phyloP scores from a whole-genome alignment of 1,139 yeast species.

The Candida tetrigidarum region DNA sequence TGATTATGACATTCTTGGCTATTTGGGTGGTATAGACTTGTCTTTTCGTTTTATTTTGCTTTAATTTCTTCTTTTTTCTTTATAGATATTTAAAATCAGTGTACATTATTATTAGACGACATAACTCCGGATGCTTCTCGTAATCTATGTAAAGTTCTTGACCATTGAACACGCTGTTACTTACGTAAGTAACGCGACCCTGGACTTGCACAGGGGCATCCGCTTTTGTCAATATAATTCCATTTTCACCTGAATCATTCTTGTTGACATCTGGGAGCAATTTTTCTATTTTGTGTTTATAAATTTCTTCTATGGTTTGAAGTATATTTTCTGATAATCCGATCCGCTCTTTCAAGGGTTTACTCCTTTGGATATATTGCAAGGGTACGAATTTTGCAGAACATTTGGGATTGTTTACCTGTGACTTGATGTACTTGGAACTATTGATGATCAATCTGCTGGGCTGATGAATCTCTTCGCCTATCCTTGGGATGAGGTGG shows the following conservation, averaged over 20 bases:
- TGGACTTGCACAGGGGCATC: conserved; percentile 7
- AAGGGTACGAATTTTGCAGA: conserved; percentile 8
- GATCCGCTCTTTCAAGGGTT: conserved; percentile 14
- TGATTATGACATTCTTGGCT: conserved; percentile 22
- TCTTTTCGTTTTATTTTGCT: neutral
- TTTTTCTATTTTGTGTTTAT: conserved; percentile 17
- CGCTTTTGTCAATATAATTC: conserved; percentile 12
- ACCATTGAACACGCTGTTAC: conserved; percentile 3
- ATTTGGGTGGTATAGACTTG: conserved; percentile 18
- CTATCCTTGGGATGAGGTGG: conserved; percentile 11
- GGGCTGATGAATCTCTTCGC: conserved; percentile 15
- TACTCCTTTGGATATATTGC: conserved; percentile 12
- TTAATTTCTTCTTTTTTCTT: no score
- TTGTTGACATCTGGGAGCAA: conserved; percentile 10
- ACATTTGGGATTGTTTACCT: conserved; percentile 8
- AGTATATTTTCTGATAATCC: conserved; percentile 20
- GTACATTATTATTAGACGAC: conserved; percentile 12
- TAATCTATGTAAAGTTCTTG: conserved; percentile 11
- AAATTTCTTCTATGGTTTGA: conserved; percentile 17
- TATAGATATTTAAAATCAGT: conserved; percentile 9
- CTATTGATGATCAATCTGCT: conserved; percentile 19
- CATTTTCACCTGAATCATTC: conserved; percentile 8
- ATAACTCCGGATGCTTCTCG: conserved; percentile 12
- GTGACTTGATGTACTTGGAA: conserved; percentile 10
- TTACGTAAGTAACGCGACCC: conserved; percentile 7